Evolutionary conservation across 108 stramenopile species (phyloP).

Genomic region (Conticribra weissflogii): DNA sequence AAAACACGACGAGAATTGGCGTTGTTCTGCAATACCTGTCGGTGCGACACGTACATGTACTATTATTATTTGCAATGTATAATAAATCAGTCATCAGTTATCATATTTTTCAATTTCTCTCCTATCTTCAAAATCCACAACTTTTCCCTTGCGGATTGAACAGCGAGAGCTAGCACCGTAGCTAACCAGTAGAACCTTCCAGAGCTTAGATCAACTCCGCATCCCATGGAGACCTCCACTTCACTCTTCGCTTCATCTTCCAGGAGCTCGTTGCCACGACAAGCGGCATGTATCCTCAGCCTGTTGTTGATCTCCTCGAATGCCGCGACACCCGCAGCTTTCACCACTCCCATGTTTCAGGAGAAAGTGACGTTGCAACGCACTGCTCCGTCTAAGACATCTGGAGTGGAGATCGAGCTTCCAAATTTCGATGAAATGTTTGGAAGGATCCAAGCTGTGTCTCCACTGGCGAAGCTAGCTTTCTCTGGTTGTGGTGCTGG

Average conservation of each 20-base stretch:
- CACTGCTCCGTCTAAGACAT: constrained; percentile 57
- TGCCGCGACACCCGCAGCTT: constrained; percentile 34
- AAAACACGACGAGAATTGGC: too few relatives aligned
- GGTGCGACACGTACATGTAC: too few relatives aligned
- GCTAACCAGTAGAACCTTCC: too few relatives aligned
- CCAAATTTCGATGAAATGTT: constrained; percentile 77
- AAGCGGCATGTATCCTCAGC: constrained; percentile 5
- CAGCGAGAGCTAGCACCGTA: too few relatives aligned
- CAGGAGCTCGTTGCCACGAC: constrained; percentile 2
- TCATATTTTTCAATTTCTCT: too few relatives aligned
- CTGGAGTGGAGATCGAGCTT: constrained; percentile 70
- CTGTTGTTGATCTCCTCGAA: constrained; percentile 18
- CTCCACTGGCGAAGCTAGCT: constrained; percentile 57
- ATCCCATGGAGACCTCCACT: background rate
- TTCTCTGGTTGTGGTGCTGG: constrained; percentile 46
- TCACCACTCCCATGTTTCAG: constrained; percentile 71
- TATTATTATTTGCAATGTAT: too few relatives aligned
- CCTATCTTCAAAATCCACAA: too few relatives aligned
- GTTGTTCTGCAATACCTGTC: too few relatives aligned
- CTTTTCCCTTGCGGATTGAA: too few relatives aligned
- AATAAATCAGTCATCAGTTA: too few relatives aligned
- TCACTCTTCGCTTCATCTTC: background rate
- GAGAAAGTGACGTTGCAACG: constrained; percentile 50
- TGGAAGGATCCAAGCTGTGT: constrained; percentile 60
- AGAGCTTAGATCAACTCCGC: too few relatives aligned